Conservation (phyloP, 495 filamentous ascomycete genomes). For the Pseudotulostoma volvatum region DNA sequence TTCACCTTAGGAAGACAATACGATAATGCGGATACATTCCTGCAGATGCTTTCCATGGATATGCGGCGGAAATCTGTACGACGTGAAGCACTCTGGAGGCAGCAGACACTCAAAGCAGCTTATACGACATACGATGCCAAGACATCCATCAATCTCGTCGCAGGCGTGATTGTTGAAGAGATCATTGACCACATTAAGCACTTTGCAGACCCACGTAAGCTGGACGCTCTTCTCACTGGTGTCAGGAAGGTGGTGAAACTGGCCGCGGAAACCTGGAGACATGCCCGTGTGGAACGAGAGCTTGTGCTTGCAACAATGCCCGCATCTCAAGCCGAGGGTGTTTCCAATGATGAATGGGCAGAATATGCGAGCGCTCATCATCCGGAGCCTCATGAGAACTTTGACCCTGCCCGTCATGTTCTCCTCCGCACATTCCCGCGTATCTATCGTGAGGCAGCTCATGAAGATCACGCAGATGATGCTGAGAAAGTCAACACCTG, state of each 20-base stretch:
- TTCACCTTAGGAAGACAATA: slow-evolving; percentile 45
- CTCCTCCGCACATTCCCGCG: slow-evolving; percentile 39
- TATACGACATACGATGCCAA: slow-evolving; percentile 48
- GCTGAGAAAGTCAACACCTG: slow-evolving; percentile 25
- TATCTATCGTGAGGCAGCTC: slow-evolving; percentile 37
- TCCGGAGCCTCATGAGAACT: slow-evolving; percentile 7
- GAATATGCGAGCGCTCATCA: slow-evolving; percentile 22
- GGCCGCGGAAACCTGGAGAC: slow-evolving; percentile 47
- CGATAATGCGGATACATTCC: slow-evolving; percentile 45
- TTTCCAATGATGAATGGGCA: slow-evolving; percentile 30
- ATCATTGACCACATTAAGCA: slow-evolving; percentile 41
- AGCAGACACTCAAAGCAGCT: slow-evolving; percentile 46
- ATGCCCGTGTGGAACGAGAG: slow-evolving; percentile 45
- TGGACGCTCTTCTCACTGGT: slow-evolving; percentile 33
- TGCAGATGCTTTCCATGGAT: slow-evolving; percentile 44
- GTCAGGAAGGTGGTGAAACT: slow-evolving; percentile 45
- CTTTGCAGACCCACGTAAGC: slow-evolving; percentile 38
- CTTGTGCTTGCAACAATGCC: slow-evolving; percentile 40
- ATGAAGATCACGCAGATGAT: slow-evolving; percentile 33
- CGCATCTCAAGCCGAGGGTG: slow-evolving; percentile 24
- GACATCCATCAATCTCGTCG: slow-evolving; percentile 42
- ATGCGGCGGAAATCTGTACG: slow-evolving; percentile 44
- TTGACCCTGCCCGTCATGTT: slow-evolving; percentile 22
- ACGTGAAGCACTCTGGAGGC: slow-evolving; percentile 47
- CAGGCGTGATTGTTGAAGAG: slow-evolving; percentile 43